Evolutionary conservation across 257 asterid species (phyloP), one percentile per base, ranked within the genome.

Genomic region (Verbena officinalis): DNA sequence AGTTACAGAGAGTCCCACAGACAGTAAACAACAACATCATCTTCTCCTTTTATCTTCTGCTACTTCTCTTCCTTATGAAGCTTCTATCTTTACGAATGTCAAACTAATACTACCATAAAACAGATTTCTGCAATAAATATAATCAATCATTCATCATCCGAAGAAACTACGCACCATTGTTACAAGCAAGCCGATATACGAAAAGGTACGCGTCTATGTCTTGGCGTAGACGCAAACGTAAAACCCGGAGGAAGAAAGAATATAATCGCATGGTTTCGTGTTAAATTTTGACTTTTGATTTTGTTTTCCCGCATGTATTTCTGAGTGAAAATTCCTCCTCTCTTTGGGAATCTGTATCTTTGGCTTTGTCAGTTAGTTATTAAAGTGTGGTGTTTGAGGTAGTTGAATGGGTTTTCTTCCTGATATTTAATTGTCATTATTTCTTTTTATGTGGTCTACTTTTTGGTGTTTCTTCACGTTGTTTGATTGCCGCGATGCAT

Each of bases 131-230:
- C n/a, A 45, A 20, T 4, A 48, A 46, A 45, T 42, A 50, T 19
- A 57, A 62, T 55, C 51, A n/a, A n/a, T n/a, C n/a, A n/a, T n/a
- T n/a, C 56, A 71, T 67, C 66, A 17, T 44, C 17, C 70, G 31
- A 62, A 71, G 65, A 39, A 55, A 70, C 68, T 65, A 50, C 70
- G 59, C 77, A 62, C 65, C 75, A 68, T 68, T 72, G 69, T 56
- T 64, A 27, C 61, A 52, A 23, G 64, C 30, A 66, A 49, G 21
- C 15, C 20, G 65, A 43, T 40, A 61, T 50, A 34, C 53, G 16
- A 36, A 31, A 59, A 65, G 54, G 62, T 45, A 34, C 17, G 49
- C 19, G 51, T 44, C 38, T 12, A 4, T 33, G 36, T 66, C 30
- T 59, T 16, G 65, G 54, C 60, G 58, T 49, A 23, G 70, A 31